Base-by-base conservation (phyloP, 2,329 filamentous ascomycete genomes). In the Raffaelea arxii region DNA sequence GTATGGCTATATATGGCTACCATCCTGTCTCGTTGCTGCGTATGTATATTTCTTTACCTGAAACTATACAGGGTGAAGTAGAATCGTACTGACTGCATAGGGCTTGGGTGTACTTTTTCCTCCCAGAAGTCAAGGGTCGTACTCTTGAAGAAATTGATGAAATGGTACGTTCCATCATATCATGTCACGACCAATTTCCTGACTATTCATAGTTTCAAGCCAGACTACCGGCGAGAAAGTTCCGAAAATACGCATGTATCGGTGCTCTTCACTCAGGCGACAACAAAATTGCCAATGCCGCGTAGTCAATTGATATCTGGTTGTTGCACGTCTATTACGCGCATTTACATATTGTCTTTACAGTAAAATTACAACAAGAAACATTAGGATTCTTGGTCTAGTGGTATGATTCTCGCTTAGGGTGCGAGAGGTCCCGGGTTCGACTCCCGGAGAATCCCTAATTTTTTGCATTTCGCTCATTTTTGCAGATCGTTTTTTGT, bases 331-430 rank as follows among this genome's bases (percentile, higher is more conserved):
- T n/a, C n/a, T n/a, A n/a, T n/a, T n/a, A n/a, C n/a, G n/a, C n/a
- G n/a, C n/a, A n/a, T n/a, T n/a, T n/a, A n/a, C n/a, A n/a, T n/a
- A n/a, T n/a, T n/a, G n/a, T n/a, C n/a, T n/a, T n/a, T n/a, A n/a
- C n/a, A n/a, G n/a, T n/a, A n/a, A n/a, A n/a, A n/a, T n/a, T n/a
- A n/a, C n/a, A n/a, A n/a, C n/a, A n/a, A n/a, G n/a, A n/a, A n/a
- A n/a, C n/a, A n/a, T n/a, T n/a, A n/a, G n/a, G n/a, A n/a, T n/a
- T 32, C 36, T 39, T 68, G 56, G 1, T 77, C 72, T 75, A 75
- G 74, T 71, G 74, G 73, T 76, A 77, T 77, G 72, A 76, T 77
- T 76, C 72, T 75, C 72, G 73, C 74, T 77, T 76, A 77, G 74
- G 73, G 73, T 63, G 38, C 38, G 38, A 41, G 38, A 41, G 38